Evolutionary conservation across 805 yeast species (phyloP).

Genomic region (Kockiozyma suomiensis): DNA sequence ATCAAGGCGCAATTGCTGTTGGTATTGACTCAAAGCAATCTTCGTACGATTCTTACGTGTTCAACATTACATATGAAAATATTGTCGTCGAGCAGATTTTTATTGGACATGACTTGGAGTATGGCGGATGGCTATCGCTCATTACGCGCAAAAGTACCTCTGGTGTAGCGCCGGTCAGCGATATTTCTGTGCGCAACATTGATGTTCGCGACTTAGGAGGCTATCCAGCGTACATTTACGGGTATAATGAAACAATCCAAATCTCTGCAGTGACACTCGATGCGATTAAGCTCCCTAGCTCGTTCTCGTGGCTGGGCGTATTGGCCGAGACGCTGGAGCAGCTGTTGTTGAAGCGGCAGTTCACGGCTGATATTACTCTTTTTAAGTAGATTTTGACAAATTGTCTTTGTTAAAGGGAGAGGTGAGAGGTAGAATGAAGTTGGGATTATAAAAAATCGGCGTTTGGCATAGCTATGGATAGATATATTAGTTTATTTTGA

Average conservation of each 20-base stretch:
- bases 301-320: neutral
- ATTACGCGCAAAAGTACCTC: constrained; percentile 10
- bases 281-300: neutral
- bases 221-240: constrained; percentile 9
- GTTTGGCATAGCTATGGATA: neutral
- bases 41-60: neutral
- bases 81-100: constrained; percentile 16
- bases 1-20: constrained; percentile 20
- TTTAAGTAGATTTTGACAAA: neutral
- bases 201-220: constrained; percentile 20
- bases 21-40: constrained; percentile 20
- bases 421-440: too few relatives aligned
- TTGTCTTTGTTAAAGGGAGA: neutral
- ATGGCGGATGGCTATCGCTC: constrained; percentile 24
- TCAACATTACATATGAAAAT: constrained; percentile 4
- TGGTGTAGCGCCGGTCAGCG: constrained; percentile 10
- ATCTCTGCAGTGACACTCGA: constrained; percentile 5
- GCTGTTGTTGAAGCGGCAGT: neutral
- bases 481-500: neutral
- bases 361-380: neutral
- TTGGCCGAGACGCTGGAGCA: neutral
- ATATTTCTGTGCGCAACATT: constrained; percentile 9
- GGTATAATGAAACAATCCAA: constrained; percentile 2
- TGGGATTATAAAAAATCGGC: neutral
- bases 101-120: constrained; percentile 11